These are phyloP conservation scores for Aspergillus sp. DNA, from an alignment of 2,329 filamentous ascomycete species.

Conservation along the genomic window DNA sequence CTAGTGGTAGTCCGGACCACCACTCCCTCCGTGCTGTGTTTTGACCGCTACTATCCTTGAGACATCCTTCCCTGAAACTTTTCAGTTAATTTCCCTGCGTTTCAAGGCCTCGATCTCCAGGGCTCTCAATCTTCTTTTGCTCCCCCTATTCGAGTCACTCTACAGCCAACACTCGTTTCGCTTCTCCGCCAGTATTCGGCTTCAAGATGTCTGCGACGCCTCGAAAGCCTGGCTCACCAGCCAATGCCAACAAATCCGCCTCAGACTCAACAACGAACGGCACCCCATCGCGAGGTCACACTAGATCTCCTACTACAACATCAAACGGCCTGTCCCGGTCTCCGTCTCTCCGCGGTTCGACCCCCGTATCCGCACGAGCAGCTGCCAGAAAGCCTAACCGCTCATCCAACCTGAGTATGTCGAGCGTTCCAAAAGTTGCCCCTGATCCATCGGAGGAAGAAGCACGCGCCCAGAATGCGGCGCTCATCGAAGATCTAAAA, in stretches of 20 bases:
- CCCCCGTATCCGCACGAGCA: conserved; percentile 69
- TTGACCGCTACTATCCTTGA: conserved; percentile 29
- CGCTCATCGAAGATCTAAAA: conserved; percentile 79
- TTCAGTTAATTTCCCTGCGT: conserved; percentile 26
- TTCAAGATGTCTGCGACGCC: conserved; percentile 44
- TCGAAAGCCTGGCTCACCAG: conserved; percentile 42
- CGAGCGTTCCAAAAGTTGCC: conserved; percentile 44
- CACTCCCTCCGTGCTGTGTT: conserved; percentile 19
- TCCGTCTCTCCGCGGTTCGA: conserved; percentile 60
- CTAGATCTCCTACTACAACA: conserved; percentile 53
- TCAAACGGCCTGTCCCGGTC: conserved; percentile 56
- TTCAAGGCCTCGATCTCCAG: conserved; percentile 15
- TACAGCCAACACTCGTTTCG: conserved; percentile 6
- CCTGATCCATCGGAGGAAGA: conserved; percentile 64
- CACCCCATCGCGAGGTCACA: conserved; percentile 36
- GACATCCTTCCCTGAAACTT: conserved; percentile 24
- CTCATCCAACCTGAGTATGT: conserved; percentile 43
- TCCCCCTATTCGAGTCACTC: conserved; percentile 15
- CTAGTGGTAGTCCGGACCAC: conserved; percentile 15
- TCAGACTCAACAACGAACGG: conserved; percentile 33
- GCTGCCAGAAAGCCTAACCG: conserved; percentile 60
- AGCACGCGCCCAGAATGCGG: conserved; percentile 74
- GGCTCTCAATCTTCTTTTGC: conserved; percentile 8
- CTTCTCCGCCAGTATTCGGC: conserved; percentile 13
- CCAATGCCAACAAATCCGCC: conserved; percentile 33